A percentile compares a stretch with the other conserved stretches of the same genome.
Conservation (phyloP, 208 protist genomes). For the Sergeia podlipaevii region DNA sequence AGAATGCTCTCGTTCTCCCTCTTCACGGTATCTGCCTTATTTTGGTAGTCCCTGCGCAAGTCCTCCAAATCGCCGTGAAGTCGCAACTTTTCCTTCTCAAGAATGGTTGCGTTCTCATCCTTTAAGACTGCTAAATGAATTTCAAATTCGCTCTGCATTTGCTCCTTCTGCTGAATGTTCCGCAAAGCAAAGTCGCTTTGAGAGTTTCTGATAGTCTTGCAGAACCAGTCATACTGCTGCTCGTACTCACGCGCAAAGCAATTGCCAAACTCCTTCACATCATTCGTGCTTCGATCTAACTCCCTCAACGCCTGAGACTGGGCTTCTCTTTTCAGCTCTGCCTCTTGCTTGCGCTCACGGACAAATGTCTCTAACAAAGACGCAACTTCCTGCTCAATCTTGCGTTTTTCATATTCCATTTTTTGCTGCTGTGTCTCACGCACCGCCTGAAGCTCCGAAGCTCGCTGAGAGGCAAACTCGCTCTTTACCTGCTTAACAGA, state of each 20-base stretch:
- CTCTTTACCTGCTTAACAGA: background rate
- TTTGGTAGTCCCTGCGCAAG: slow-evolving; percentile 6
- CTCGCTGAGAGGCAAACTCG: background rate
- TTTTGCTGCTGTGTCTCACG: slow-evolving; percentile 23
- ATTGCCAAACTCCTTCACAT: slow-evolving; percentile 17
- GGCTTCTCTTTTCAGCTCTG: slow-evolving; percentile 27
- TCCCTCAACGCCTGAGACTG: slow-evolving; percentile 26
- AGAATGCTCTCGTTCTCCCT: slow-evolving; percentile 13
- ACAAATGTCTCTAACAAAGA: slow-evolving; percentile 32
- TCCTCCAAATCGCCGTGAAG: slow-evolving; percentile 8
- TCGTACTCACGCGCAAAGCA: slow-evolving; percentile 23
- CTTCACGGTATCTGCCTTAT: slow-evolving; percentile 12
- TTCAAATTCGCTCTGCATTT: slow-evolving; percentile 18
- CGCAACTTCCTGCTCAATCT: slow-evolving; percentile 25
- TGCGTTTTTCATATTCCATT: slow-evolving; percentile 30
- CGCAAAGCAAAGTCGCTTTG: slow-evolving; percentile 19
- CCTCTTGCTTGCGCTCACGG: slow-evolving; percentile 27
- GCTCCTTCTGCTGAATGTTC: slow-evolving; percentile 14
- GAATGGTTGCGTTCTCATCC: slow-evolving; percentile 6
- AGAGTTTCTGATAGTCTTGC: slow-evolving; percentile 16
- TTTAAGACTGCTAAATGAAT: slow-evolving; percentile 12
- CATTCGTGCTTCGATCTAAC: slow-evolving; percentile 2
- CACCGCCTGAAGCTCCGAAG: slow-evolving; percentile 4
- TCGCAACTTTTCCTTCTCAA: slow-evolving; percentile 20
- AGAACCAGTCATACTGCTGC: slow-evolving; percentile 15